A percentile compares a stretch with the other conserved stretches of the same genome.
phyloP scores from a whole-genome alignment of 345 rosid species.

The Boechera retrofracta region DNA sequence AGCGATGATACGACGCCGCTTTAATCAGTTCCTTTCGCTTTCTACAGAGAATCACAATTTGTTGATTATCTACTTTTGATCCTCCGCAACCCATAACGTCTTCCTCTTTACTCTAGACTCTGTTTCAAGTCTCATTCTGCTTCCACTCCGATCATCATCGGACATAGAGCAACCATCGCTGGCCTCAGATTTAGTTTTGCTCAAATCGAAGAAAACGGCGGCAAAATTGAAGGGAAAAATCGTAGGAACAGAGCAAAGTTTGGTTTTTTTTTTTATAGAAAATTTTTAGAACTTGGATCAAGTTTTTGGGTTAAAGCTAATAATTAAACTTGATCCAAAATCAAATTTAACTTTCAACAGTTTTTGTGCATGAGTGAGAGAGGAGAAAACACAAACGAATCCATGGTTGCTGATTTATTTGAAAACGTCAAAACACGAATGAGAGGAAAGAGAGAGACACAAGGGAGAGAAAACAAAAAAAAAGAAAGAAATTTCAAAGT shows the following conservation, averaged over 20 bases:
- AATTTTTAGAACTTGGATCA: no score
- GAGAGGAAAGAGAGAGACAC: constrained; percentile 11
- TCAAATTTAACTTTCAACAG: no score
- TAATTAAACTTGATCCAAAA: no score
- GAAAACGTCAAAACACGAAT: constrained; percentile 26
- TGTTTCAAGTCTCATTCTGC: constrained; percentile 25
- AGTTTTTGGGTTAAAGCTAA: no score
- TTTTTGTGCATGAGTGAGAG: constrained; percentile 29
- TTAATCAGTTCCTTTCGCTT: constrained; percentile 72
- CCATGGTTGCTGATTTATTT: constrained; percentile 30
- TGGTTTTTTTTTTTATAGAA: background rate
- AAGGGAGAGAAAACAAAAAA: background rate
- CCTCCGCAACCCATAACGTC: constrained; percentile 83
- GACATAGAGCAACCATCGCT: constrained; percentile 31
- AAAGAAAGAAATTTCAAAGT: background rate
- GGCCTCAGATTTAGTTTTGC: background rate
- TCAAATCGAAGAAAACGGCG: constrained; percentile 5
- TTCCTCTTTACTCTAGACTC: background rate
- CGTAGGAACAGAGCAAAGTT: constrained; percentile 5
- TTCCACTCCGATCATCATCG: constrained; percentile 32
- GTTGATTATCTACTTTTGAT: constrained; percentile 77
- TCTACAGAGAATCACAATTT: constrained; percentile 74
- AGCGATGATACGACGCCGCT: constrained; percentile 71
- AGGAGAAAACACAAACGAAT: constrained; percentile 14
- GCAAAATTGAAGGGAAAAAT: background rate